Evolutionary conservation across 306 rosid genomes (phyloP), one percentile per base, ranked within the genome.

Genomic region (Ormosia semicastrata): DNA sequence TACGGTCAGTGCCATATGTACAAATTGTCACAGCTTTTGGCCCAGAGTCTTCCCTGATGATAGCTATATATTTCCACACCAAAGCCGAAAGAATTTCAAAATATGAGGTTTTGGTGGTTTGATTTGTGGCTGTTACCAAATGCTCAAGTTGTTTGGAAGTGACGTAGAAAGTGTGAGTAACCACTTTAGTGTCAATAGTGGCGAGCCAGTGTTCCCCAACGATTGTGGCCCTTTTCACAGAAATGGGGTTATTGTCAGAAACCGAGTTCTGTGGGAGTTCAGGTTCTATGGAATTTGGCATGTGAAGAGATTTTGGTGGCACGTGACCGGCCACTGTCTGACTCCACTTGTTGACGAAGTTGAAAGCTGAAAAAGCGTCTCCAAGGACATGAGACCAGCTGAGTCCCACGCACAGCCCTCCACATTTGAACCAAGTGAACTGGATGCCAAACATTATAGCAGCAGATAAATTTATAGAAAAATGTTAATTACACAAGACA

Each of bases 381-480:
- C 98, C 94, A n/a, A 91, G 90, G 14, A 93, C 64, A 64, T 91
- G 94, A 14, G 97, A 91, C 98, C 98, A 93, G 77, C 92, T 88
- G 0, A 93, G 90, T 7, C 94, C 98, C 68, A 91, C 63, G 0
- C 89, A 74, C 3, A 93, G 10, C 41, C 98, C 97, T 81, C 94
- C 98, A 53, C 97, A 90, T 60, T 84, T 83, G 85, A 94, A 90
- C 88, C 87, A 11, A 17, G 94, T 94, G 69, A 93, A 86, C 97
- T 83, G 39, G 1, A 69, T 15, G 7, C 50, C 2, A 68, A 68
- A 43, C 76, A 68, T 3, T 24, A 53, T 30, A 41, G 14, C 9
- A 67, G 1, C 13, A 33, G 1, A 67, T 67, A 2, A 54, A 6
- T 78, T 65, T 47, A 46, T 46, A 10, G 0, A 46, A 46, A 11